These are phyloP conservation scores for Ustilago xerochloae DNA, from an alignment of 1,284 basidiomycete species.

Conservation along the genomic window DNA sequence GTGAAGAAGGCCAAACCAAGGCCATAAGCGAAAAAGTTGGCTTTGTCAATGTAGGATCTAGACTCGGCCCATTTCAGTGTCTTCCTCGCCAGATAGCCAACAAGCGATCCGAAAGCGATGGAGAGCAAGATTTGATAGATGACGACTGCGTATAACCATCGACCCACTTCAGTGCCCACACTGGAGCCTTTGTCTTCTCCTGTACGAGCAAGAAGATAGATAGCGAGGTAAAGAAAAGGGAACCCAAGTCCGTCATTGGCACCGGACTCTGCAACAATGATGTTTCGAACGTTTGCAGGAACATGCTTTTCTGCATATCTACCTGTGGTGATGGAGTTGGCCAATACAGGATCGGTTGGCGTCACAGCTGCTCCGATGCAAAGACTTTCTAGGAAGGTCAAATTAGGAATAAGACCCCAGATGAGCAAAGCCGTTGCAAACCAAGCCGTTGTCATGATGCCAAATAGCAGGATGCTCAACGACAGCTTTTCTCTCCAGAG, in stretches of 20 bases:
- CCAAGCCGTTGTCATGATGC: slow-evolving; percentile 70
- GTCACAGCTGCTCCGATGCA: slow-evolving; percentile 69
- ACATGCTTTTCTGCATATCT: slow-evolving; percentile 69
- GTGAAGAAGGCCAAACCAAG: slow-evolving; percentile 69
- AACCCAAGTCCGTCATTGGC: slow-evolving; percentile 70
- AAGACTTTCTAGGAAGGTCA: slow-evolving; percentile 69
- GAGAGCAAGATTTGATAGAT: slow-evolving; percentile 69
- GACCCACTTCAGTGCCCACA: slow-evolving; percentile 63
- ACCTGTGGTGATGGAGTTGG: slow-evolving; percentile 68
- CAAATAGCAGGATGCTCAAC: slow-evolving; percentile 65
- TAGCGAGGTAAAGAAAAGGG: slow-evolving; percentile 66
- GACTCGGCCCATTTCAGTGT: slow-evolving; percentile 68
- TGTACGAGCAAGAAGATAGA: slow-evolving; percentile 63
- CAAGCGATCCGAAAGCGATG: slow-evolving; percentile 65
- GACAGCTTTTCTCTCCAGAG: slow-evolving; percentile 63
- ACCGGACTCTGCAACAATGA: slow-evolving; percentile 69
- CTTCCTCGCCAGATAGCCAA: slow-evolving; percentile 69
- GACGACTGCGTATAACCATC: slow-evolving; percentile 69
- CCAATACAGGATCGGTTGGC: slow-evolving; percentile 70
- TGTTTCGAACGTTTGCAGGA: slow-evolving; percentile 67
- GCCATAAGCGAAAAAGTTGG: slow-evolving; percentile 68
- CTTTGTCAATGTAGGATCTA: slow-evolving; percentile 68
- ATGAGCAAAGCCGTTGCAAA: slow-evolving; percentile 68
- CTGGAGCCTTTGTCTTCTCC: slow-evolving; percentile 51
- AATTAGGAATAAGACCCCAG: slow-evolving; percentile 64